Base-by-base conservation (phyloP, 1,139 yeast species). In the Arxiozyma bovina region DNA sequence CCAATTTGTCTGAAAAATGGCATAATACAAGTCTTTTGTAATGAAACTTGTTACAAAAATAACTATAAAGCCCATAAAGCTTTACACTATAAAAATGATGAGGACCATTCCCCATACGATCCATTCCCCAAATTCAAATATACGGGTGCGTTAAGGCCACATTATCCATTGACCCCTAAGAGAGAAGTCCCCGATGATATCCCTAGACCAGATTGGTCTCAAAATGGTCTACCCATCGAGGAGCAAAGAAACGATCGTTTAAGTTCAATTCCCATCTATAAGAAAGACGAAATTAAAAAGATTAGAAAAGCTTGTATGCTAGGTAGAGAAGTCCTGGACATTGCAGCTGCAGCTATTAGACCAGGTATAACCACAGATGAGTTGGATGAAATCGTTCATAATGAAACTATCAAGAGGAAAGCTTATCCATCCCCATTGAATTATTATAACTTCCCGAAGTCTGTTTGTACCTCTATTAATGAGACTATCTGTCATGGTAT, bases 401-500 rank as follows among this genome's bases (percentile, higher is more conserved):
- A 80, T 54, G 99, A 91, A 64, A 87, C 96, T 61, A 75, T 91
- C 67, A 89, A 88, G 70, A 80, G 97, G 70, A 83, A 86, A 62
- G 90, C 93, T 6, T 94, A 94, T 69, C 99, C 99, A 27, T 88
- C 96, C 18, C 96, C 99, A 4, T 77, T 93, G 60, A 94, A 94
- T 74, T 94, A 94, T 73, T 93, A 86, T 74, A 87, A 89, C 71
- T 94, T 83, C 74, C 98, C 99, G 45, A 91, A 90, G 70, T 84
- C 95, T 40, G 80, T 89, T 49, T 94, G 99, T 73, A 89, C 97
- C 1, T 89, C 97, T 7, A 83, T 94, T 46, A 91, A 94, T 70
- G 99, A 93, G 74, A 84, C 90, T 56, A 87, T 93, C 58, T 93
- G 99, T 70, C 99, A 93, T 70, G 99, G 99, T 61, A 87, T 93